Evolutionary conservation across 352 stramenopile genomes (phyloP).

Genomic region (Phytophthora sp.): DNA sequence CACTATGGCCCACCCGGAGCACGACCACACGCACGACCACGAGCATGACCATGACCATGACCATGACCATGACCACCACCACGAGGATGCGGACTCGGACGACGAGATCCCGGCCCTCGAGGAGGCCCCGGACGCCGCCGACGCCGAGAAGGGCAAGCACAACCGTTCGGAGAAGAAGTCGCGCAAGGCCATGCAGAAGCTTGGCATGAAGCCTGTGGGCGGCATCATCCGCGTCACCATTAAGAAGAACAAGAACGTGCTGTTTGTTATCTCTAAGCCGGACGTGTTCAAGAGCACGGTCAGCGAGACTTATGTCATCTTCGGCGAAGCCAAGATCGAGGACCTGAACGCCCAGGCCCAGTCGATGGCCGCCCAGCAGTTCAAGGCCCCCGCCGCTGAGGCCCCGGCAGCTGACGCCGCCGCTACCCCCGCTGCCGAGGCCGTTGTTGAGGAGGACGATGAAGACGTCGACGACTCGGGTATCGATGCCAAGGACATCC

Average conservation of each 20-base stretch:
- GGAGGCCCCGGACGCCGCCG: slow-evolving; percentile 67
- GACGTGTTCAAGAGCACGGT: slow-evolving; percentile 98
- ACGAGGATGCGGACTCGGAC: slow-evolving; percentile 75
- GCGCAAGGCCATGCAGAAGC: slow-evolving; percentile 99
- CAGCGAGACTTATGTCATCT: slow-evolving; percentile 97
- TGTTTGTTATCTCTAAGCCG: slow-evolving; percentile 98
- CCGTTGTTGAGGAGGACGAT: slow-evolving; percentile 77
- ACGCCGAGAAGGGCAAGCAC: slow-evolving; percentile 85
- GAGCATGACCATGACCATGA: slow-evolving; percentile 50
- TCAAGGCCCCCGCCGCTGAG: slow-evolving; percentile 74
- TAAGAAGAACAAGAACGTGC: slow-evolving; percentile 97
- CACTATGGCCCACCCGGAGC: slow-evolving; percentile 54
- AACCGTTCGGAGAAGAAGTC: slow-evolving; percentile 99
- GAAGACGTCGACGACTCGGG: slow-evolving; percentile 95
- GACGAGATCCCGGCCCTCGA: slow-evolving; percentile 86
- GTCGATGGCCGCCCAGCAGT: slow-evolving; percentile 91
- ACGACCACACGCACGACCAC: slow-evolving; percentile 50
- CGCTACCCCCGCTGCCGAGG: slow-evolving; percentile 38
- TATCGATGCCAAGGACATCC: slow-evolving; percentile 98
- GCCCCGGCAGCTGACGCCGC: slow-evolving; percentile 74
- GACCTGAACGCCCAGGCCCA: slow-evolving; percentile 93
- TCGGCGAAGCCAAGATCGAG: slow-evolving; percentile 99
- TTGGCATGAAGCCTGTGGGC: slow-evolving; percentile 96
- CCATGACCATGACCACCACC: slow-evolving; percentile 62
- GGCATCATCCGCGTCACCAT: slow-evolving; percentile 98